These are phyloP conservation scores for Lachancea kluyveri DNA, from an alignment of 805 yeast species.

Conservation along the genomic window DNA sequence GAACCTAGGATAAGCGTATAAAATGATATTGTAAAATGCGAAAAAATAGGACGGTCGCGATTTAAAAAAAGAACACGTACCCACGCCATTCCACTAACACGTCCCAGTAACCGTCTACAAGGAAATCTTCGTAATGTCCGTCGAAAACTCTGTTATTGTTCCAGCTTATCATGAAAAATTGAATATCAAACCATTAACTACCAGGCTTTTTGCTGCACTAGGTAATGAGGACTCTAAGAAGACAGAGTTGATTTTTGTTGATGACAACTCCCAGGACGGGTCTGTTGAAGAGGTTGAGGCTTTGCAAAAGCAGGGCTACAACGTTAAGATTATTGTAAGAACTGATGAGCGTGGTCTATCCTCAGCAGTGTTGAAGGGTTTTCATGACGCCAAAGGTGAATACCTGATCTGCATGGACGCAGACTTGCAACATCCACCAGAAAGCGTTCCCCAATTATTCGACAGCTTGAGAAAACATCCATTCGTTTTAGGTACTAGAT, in stretches of 20 bases:
- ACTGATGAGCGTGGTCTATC: constrained; percentile 45
- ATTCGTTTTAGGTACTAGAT: constrained; percentile 45
- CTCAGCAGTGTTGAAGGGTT: constrained; percentile 45
- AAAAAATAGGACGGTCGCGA: constrained; percentile 1
- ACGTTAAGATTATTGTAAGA: constrained; percentile 44
- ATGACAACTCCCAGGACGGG: constrained; percentile 46
- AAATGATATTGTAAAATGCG: too few species aligned
- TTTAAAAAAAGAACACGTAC: constrained; percentile 2
- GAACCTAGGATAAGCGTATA: too few species aligned
- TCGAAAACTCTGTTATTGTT: constrained; percentile 38
- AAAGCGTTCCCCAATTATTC: constrained; percentile 40
- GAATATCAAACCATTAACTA: constrained; percentile 44
- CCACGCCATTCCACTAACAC: not conserved
- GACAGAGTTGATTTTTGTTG: constrained; percentile 45
- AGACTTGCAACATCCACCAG: constrained; percentile 49
- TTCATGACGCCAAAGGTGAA: constrained; percentile 41
- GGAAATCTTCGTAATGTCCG: constrained; percentile 23
- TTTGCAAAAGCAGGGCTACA: constrained; percentile 39
- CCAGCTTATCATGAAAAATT: constrained; percentile 47
- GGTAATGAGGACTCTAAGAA: constrained; percentile 36
- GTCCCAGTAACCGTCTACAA: not conserved
- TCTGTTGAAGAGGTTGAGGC: constrained; percentile 46
- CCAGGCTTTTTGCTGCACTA: constrained; percentile 42
- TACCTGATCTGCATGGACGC: constrained; percentile 49
- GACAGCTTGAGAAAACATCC: constrained; percentile 36